Conservation (phyloP, 768 basidiomycete genomes). For the Suillus alpinus region DNA sequence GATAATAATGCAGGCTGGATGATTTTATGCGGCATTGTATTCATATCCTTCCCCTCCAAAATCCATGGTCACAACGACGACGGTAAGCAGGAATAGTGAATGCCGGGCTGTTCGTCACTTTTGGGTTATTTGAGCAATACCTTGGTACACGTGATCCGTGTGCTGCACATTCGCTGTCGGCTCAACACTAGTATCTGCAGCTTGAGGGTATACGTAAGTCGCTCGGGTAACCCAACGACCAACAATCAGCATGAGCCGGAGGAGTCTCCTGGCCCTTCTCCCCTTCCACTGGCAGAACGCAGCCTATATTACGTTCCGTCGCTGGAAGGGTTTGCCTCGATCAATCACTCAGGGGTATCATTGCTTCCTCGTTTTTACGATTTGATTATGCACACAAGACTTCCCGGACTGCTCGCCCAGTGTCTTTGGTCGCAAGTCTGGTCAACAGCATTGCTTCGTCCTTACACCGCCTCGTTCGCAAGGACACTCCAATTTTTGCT, state of each 20-base stretch:
- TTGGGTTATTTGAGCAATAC: background rate
- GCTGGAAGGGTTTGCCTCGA: background rate
- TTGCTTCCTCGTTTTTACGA: background rate
- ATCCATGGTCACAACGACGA: background rate
- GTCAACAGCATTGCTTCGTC: background rate
- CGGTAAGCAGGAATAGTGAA: background rate
- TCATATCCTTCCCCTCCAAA: background rate
- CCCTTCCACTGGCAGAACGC: background rate
- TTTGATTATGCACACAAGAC: background rate
- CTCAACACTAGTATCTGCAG: background rate
- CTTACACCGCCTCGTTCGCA: background rate
- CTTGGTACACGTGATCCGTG: no score
- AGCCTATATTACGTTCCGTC: background rate
- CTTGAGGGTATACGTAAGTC: background rate
- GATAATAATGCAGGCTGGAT: background rate
- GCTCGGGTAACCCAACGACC: background rate
- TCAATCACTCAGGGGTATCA: background rate
- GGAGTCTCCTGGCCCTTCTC: background rate
- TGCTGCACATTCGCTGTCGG: background rate
- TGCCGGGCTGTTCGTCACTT: background rate
- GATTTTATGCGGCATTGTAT: background rate
- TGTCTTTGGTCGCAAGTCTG: background rate
- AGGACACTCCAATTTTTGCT: conserved; percentile 12
- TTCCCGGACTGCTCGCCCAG: background rate
- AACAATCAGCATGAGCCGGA: background rate